phyloP scores from a whole-genome alignment of 495 filamentous ascomycete species.

The Extremus antarcticus region DNA sequence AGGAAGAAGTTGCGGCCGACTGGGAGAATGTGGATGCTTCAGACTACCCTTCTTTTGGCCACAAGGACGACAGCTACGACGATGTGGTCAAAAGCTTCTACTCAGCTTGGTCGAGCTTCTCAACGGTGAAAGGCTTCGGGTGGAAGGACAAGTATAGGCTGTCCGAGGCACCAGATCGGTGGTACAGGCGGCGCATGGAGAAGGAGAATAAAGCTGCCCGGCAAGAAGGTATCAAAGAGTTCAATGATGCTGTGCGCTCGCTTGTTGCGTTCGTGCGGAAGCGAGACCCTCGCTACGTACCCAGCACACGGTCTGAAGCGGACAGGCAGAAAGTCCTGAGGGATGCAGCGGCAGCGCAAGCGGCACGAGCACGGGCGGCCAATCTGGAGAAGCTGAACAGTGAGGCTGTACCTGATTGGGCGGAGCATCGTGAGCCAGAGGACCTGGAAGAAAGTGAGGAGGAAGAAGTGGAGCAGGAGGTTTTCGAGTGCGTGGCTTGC shows the following conservation, averaged over 20 bases:
- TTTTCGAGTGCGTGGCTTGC: slow-evolving; percentile 84
- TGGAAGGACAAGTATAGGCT: slow-evolving; percentile 80
- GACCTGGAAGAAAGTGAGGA: slow-evolving; percentile 49
- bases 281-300: slow-evolving; percentile 72
- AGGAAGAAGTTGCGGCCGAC: slow-evolving; percentile 63
- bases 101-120: slow-evolving; percentile 65
- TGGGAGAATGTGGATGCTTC: slow-evolving; percentile 48
- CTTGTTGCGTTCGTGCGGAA: slow-evolving; percentile 88
- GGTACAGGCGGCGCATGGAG: slow-evolving; percentile 75
- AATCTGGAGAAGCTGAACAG: slow-evolving; percentile 57
- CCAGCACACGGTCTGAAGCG: slow-evolving; percentile 58
- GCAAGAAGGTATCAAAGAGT: slow-evolving; percentile 72
- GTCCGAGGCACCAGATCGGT: slow-evolving; percentile 78
- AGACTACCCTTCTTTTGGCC: slow-evolving; percentile 74
- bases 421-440: slow-evolving; percentile 42
- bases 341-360: slow-evolving; percentile 71
- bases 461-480: slow-evolving; percentile 41
- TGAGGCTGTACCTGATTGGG: slow-evolving; percentile 68
- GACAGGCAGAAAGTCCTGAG: slow-evolving; percentile 70
- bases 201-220: slow-evolving; percentile 87
- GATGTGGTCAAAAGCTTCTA: slow-evolving; percentile 72
- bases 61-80: slow-evolving; percentile 54
- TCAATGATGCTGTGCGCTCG: slow-evolving; percentile 83
- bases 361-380: slow-evolving; percentile 70
- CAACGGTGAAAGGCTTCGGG: slow-evolving; percentile 72